Evolutionary conservation across 1,139 yeast species (phyloP).

Genomic region (Suhomyces anneliseae): DNA sequence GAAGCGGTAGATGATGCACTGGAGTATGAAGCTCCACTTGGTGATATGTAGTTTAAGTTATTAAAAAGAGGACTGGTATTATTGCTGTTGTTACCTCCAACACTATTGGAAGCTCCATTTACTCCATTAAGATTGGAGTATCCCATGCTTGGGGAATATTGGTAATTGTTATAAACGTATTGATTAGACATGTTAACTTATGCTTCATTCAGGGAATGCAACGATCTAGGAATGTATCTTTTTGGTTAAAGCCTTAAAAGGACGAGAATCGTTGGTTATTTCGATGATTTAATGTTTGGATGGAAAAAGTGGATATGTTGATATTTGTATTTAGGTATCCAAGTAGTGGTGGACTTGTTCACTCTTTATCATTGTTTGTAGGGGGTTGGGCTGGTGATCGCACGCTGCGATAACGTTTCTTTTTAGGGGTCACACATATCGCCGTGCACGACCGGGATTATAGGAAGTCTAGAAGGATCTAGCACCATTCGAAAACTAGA

Average conservation of each 20-base stretch:
- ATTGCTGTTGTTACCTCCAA: conserved; percentile 9
- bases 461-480: neutral
- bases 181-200: conserved; percentile 32
- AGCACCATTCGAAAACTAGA: neutral
- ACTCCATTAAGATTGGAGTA: conserved; percentile 13
- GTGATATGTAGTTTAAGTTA: conserved; percentile 25
- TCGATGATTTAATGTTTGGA: neutral
- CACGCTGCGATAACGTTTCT: conserved; percentile 9
- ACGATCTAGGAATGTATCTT: neutral
- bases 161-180: conserved; percentile 35
- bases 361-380: conserved; percentile 9
- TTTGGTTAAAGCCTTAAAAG: neutral
- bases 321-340: neutral
- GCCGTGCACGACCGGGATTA: conserved; percentile 3
- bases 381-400: conserved; percentile 9
- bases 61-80: conserved; percentile 34
- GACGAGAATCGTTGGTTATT: neutral
- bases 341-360: conserved; percentile 1
- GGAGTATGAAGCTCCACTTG: conserved; percentile 11
- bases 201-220: neutral
- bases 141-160: conserved; percentile 36
- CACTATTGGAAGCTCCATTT: conserved; percentile 6
- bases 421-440: conserved; percentile 7
- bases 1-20: conserved; percentile 19
- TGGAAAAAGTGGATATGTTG: neutral